Base-by-base conservation (phyloP, 228 moss, liverwort and hornwort species). In the Sphagnum magellanicum region DNA sequence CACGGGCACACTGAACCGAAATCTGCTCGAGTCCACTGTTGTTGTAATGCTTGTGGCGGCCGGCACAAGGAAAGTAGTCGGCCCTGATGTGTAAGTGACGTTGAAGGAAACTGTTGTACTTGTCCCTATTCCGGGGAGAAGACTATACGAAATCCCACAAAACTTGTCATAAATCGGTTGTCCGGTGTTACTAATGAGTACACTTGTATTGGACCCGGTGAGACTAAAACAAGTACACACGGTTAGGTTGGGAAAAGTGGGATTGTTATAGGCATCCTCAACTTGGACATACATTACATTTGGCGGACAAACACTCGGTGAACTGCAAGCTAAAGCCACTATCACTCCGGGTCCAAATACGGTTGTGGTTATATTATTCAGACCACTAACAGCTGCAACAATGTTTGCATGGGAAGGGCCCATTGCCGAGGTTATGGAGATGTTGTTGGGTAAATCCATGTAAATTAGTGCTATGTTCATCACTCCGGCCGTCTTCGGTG, bases 401-500 rank as follows among this genome's bases (percentile, higher is more conserved):
- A 83, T 70, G 0, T 50, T 8, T 52, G 66, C 72, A 70, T 79
- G 79, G 1, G 62, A 77, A 51, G 83, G 83, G 53, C 74, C 68
- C 52, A 76, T 17, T 60, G 63, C 46, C 7, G 66, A 76, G 16
- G 63, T 57, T 0, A 72, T 9, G 49, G 74, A 4, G 64, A 69
- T 76, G 51, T 6, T 16, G 49, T 62, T 61, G 13, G 7, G 0
- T 0, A 8, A 7, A 50, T 83, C 83, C 32, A 64, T 66, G 6
- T 77, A 80, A 57, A 74, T 60, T 52, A 83, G 79, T 13, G 51
- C 69, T 69, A 80, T 74, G 9, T 70, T 83, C 50, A 83, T 67
- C 5, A 79, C 58, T 59, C 83, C 80, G 0, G 74, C 68, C 46
- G 47, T 70, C 16, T 16, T 47, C 32, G 80, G 83, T 52, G 69